Percentiles rank a stretch among this genome's conserved stretches.
Conservation (phyloP, 352 stramenopile species). For the Phytophthora cryptogea region DNA sequence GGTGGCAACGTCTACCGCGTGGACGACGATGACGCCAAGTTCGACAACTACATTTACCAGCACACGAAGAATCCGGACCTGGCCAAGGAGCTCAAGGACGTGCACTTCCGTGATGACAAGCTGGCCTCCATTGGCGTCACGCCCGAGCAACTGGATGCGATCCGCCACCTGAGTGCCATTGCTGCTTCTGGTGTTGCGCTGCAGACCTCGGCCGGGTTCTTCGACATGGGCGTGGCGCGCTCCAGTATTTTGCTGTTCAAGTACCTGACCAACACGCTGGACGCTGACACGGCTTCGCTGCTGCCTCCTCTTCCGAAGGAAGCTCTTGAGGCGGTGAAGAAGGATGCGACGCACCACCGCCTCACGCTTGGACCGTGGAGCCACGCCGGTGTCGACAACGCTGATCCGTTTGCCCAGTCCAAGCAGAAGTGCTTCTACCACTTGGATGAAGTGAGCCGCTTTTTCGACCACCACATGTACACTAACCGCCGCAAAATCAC, state of each 20-base stretch:
- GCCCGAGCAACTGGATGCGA: conserved; percentile 53
- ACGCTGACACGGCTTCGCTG: conserved; percentile 55
- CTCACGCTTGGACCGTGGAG: conserved; percentile 83
- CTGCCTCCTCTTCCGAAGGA: conserved; percentile 56
- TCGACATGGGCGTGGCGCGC: conserved; percentile 74
- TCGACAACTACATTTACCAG: conserved; percentile 65
- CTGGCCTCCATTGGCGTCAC: conserved; percentile 48
- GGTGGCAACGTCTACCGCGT: conserved; percentile 84
- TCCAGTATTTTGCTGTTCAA: conserved; percentile 79
- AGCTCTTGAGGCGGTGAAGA: conserved; percentile 32
- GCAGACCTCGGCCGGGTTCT: conserved; percentile 74
- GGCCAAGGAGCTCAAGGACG: conserved; percentile 45
- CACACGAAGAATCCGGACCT: conserved; percentile 70
- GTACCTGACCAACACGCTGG: conserved; percentile 81
- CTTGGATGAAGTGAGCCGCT: conserved; percentile 82
- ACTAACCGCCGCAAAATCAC: conserved; percentile 57
- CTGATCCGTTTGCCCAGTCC: conserved; percentile 73
- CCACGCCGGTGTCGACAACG: conserved; percentile 82
- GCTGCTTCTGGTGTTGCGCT: conserved; percentile 72
- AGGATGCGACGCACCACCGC: conserved; percentile 55
- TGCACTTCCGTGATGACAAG: conserved; percentile 71
- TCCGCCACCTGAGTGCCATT: conserved; percentile 63
- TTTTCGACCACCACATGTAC: conserved; percentile 86
- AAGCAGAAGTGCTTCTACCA: conserved; percentile 89
- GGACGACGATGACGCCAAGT: conserved; percentile 67